Evolutionary conservation across 2,329 filamentous ascomycete genomes (phyloP).

Genomic region (Biscogniauxia sp.): DNA sequence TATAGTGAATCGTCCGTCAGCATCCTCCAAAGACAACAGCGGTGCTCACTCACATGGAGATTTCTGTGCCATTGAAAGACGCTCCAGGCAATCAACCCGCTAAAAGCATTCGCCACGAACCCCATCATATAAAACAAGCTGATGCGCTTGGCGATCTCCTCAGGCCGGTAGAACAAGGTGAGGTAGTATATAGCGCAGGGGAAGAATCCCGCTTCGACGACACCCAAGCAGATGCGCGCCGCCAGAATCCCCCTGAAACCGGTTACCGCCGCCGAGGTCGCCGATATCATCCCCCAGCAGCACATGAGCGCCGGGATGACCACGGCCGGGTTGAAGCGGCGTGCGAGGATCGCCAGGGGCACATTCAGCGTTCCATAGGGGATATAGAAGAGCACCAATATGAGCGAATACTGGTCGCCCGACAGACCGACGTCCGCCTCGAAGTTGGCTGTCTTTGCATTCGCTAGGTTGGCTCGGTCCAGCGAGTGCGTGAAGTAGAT

Average conservation of each 20-base stretch:
- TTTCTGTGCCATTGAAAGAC: conserved; percentile 23
- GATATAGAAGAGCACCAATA: conserved; percentile 34
- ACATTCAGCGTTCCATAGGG: conserved; percentile 29
- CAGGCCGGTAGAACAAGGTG: conserved; percentile 25
- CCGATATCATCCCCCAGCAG: conserved; percentile 26
- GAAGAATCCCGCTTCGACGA: conserved; percentile 28
- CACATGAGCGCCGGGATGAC: conserved; percentile 29
- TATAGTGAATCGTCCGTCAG: background rate
- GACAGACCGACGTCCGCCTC: conserved; percentile 29
- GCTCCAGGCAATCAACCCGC: conserved; percentile 23
- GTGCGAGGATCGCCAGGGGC: conserved; percentile 25
- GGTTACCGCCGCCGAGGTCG: conserved; percentile 20
- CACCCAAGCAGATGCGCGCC: conserved; percentile 23
- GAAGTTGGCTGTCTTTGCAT: conserved; percentile 31
- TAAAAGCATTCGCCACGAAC: conserved; percentile 22
- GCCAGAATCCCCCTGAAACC: conserved; percentile 24
- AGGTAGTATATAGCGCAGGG: conserved; percentile 27
- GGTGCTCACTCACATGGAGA: conserved; percentile 2
- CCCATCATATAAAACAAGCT: conserved; percentile 20
- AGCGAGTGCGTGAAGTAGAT: conserved; percentile 26
- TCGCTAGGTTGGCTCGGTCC: conserved; percentile 31
- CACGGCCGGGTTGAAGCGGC: conserved; percentile 26
- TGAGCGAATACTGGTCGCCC: conserved; percentile 30
- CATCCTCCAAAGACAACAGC: background rate
- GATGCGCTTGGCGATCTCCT: conserved; percentile 17